A percentile compares a stretch with the other conserved stretches of the same genome.
Evolutionary conservation across 768 basidiomycete genomes (phyloP).

Genomic region (Amanita subjunquillea): DNA sequence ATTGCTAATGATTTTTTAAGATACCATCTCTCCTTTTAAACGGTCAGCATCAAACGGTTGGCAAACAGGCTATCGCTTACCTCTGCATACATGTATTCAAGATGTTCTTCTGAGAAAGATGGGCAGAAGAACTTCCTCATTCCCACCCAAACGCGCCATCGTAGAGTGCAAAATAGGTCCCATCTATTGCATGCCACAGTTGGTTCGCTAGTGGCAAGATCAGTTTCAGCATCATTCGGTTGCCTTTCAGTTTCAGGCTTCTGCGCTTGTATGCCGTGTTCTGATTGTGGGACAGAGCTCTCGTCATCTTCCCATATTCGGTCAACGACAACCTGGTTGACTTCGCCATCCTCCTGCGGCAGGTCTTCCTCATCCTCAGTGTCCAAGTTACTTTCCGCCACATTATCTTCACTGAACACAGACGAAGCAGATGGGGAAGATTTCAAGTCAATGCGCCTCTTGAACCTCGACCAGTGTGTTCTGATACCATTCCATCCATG

Average conservation of each 20-base stretch:
- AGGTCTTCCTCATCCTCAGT: constrained; percentile 14
- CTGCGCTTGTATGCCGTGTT: constrained; percentile 36
- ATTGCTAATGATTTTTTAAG: constrained; percentile 54
- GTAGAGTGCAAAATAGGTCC: constrained; percentile 30
- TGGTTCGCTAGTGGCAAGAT: constrained; percentile 18
- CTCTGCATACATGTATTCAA: constrained; percentile 35
- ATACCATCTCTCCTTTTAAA: constrained; percentile 59
- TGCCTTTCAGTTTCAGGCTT: constrained; percentile 37
- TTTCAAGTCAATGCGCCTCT: constrained; percentile 45
- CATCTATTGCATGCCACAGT: constrained; percentile 19
- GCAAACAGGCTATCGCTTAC: constrained; percentile 11
- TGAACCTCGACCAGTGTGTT: constrained; percentile 38
- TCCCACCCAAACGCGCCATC: constrained; percentile 49
- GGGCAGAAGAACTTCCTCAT: constrained; percentile 49
- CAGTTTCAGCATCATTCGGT: constrained; percentile 17
- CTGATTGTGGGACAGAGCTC: constrained; percentile 42
- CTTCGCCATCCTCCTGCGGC: constrained; percentile 25
- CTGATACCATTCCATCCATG: neutral
- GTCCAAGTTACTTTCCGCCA: constrained; percentile 25
- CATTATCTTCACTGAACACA: constrained; percentile 31
- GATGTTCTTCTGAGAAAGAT: constrained; percentile 46
- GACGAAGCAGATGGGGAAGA: constrained; percentile 46
- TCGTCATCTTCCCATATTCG: constrained; percentile 54
- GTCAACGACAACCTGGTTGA: constrained; percentile 73
- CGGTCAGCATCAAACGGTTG: neutral